These are phyloP conservation scores for Balamuthia mandrillaris DNA, from an alignment of 208 protist species.

Conservation along the genomic window DNA sequence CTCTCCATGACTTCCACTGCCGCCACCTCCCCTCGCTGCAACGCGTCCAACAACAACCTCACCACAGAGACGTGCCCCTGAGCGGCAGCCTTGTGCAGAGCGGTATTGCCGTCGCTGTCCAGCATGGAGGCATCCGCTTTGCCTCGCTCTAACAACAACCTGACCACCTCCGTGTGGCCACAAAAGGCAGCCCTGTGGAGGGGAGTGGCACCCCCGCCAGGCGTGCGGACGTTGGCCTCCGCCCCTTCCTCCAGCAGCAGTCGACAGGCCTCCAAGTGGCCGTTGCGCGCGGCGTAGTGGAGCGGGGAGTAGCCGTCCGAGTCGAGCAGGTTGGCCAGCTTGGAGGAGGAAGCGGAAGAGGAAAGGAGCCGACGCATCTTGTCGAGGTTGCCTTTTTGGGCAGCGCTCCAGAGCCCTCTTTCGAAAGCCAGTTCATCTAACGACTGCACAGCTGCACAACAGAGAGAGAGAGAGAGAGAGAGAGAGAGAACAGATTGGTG, in stretches of 20 bases:
- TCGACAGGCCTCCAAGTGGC: conserved; percentile 5
- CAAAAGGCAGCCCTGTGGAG: conserved; percentile 1
- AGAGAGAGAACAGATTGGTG: neutral
- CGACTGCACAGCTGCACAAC: neutral
- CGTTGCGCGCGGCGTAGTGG: neutral
- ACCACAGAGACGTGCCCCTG: neutral
- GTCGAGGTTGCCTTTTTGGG: neutral
- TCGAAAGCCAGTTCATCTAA: conserved; percentile 19
- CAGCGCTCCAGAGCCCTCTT: neutral
- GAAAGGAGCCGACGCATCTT: neutral
- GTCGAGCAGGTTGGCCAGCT: neutral
- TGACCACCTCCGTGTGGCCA: neutral
- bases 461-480: neutral
- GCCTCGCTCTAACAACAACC: neutral
- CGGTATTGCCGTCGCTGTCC: neutral
- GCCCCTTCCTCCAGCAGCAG: neutral
- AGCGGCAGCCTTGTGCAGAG: conserved; percentile 3
- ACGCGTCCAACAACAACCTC: neutral
- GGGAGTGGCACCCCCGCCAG: neutral
- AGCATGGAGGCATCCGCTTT: neutral
- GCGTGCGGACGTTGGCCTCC: neutral
- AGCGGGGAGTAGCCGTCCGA: conserved; percentile 1
- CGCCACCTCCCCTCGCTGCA: too few species aligned
- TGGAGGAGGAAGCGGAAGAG: neutral
- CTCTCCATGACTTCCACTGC: too few species aligned